Percentiles rank a stretch among this genome's conserved stretches.
Conservation (phyloP, 306 rosid genomes). For the Inga leiocalycina region DNA sequence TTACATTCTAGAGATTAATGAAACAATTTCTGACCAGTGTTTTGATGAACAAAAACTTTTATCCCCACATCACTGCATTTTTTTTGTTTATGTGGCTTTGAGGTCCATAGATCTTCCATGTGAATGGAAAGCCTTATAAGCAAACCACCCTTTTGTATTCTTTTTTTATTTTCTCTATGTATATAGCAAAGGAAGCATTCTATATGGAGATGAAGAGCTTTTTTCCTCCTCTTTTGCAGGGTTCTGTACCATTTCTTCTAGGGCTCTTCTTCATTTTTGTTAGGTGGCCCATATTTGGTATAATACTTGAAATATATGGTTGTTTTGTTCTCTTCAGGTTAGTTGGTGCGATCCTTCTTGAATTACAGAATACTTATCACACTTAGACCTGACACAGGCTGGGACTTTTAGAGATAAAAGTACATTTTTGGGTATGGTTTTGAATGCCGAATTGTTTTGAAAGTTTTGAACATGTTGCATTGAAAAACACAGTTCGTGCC, state of each 20-base stretch:
- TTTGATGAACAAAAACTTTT: background rate
- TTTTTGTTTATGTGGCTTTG: background rate
- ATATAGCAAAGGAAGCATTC: conserved; percentile 1
- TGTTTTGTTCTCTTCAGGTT: conserved; percentile 81
- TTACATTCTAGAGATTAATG: conserved; percentile 3
- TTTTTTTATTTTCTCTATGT: background rate
- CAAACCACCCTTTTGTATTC: background rate
- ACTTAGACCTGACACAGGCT: background rate
- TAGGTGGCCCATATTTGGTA: conserved; percentile 91
- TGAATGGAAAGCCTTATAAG: background rate
- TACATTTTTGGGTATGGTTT: background rate
- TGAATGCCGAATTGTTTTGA: background rate
- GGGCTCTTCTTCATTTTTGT: conserved; percentile 91
- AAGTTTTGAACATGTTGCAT: background rate
- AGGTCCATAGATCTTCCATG: background rate
- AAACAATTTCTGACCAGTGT: conserved; percentile 10
- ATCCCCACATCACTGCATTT: background rate
- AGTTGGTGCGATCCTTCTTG: conserved; percentile 47
- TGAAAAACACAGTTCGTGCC: background rate
- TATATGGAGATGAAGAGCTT: conserved; percentile 18
- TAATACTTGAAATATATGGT: conserved; percentile 75
- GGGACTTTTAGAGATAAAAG: background rate
- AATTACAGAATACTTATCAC: conserved; percentile 23
- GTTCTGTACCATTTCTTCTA: conserved; percentile 79
- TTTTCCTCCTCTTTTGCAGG: conserved; percentile 56